Base-by-base conservation (phyloP, 225 moss, liverwort and hornwort species). In the Lunularia cruciata region DNA sequence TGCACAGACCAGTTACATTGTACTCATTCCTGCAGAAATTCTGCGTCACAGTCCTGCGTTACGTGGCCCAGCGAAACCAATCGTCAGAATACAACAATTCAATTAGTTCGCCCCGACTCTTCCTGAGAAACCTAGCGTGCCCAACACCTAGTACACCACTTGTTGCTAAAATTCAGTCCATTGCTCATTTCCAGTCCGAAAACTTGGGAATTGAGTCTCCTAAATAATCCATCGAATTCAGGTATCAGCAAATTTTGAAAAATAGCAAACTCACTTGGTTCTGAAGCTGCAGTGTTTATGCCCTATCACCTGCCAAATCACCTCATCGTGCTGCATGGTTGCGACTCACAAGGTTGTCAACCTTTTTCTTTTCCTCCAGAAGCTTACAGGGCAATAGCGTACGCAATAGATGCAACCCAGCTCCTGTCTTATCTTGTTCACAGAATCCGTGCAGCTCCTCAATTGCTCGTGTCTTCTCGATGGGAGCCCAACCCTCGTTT, bases 1-100 rank as follows among this genome's bases (percentile, higher is more conserved):
- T 93, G 68, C 96, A 98, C 2, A 98, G 87, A 34, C 96, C 92
- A 13, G 92, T 93, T 12, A 91, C 93, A 59, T 98, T 98, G 56
- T 89, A 92, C 48, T 98, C 96, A 79, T 93, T 98, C 76, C 90
- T 86, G 73, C 96, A 98, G 58, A 98, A 98, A 72, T 89, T 91
- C 62, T 93, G 96, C 19, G 85, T 86, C 74, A 91, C 83, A 73
- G 86, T 98, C 79, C 96, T 98, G 67, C 84, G 58, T 63, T 65
- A n/a, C 76, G 65, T 14, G 25, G 43, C 47, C 1, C 26, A 5
- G n/a, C n/a, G 20, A 63, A n/a, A 30, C 36, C 49, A 33, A 25
- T 47, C 34, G 15, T 2, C 35, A 0, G 20, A 25, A 19, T 14
- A 42, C 6, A 1, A 22, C 6, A 23, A 8, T 0, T 0, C 2